phyloP scores from a whole-genome alignment of 2,329 filamentous ascomycete species.

The Trichoderma sp. region DNA sequence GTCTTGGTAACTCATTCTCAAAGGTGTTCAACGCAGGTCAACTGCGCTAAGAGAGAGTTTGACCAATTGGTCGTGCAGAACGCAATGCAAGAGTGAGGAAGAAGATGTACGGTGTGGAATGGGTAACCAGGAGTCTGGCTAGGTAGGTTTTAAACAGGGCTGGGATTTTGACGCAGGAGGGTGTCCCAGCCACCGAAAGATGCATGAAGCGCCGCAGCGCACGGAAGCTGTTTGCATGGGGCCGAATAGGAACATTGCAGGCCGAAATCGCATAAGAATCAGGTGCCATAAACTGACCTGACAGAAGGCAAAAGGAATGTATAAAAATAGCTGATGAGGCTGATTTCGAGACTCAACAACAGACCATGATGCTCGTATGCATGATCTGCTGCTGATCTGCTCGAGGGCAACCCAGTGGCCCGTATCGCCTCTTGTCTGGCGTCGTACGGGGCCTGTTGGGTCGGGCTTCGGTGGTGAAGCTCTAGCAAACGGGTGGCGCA shows the following conservation, averaged over 20 bases:
- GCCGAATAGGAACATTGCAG: slow-evolving; percentile 8
- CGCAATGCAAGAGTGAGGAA: slow-evolving; percentile 37
- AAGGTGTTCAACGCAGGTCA: slow-evolving; percentile 30
- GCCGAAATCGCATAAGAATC: not conserved
- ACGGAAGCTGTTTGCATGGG: slow-evolving; percentile 20
- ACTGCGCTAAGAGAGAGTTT: slow-evolving; percentile 40
- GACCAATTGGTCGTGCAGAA: slow-evolving; percentile 42
- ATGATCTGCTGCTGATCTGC: not conserved
- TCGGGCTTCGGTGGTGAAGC: slow-evolving; percentile 20
- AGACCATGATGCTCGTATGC: not conserved
- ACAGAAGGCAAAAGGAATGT: not conserved
- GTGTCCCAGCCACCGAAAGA: slow-evolving; percentile 31
- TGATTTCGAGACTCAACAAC: not conserved
- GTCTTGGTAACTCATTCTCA: slow-evolving; percentile 46
- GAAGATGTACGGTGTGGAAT: slow-evolving; percentile 38
- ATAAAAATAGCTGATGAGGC: not conserved
- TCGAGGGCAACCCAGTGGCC: not conserved
- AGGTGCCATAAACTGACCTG: not conserved
- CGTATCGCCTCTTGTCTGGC: not conserved
- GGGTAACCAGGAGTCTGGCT: slow-evolving; percentile 39
- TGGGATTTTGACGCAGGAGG: slow-evolving; percentile 31
- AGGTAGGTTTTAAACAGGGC: slow-evolving; percentile 36
- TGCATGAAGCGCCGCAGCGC: slow-evolving; percentile 17
- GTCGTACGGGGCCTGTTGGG: slow-evolving; percentile 15
- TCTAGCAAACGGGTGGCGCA: slow-evolving; percentile 29